phyloP scores from a whole-genome alignment of 306 rosid species.

The cucumber (Cucumis sativus) region Cucumber_9930_V3 NC_026657.2:33493501-33494000 shows the following conservation, averaged over 20 bases:
- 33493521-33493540: neutral
- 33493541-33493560: neutral
- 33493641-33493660: neutral
- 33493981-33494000: neutral
- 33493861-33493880: slow-evolving; percentile 91
- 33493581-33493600: neutral
- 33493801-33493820: neutral
- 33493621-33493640: neutral
- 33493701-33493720: neutral
- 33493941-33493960: neutral
- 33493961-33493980: neutral
- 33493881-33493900: slow-evolving; percentile 36
- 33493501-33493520: neutral
- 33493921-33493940: neutral
- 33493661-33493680: neutral
- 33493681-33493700: neutral
- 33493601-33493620: neutral
- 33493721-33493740: neutral
- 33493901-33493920: neutral
- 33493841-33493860: slow-evolving; percentile 98
- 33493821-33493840: slow-evolving; percentile 31
- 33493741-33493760: neutral
- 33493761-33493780: neutral
- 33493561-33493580: neutral
- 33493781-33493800: neutral